Base-by-base conservation (phyloP, 768 basidiomycete species). In the Lactarius psammicola region DNA sequence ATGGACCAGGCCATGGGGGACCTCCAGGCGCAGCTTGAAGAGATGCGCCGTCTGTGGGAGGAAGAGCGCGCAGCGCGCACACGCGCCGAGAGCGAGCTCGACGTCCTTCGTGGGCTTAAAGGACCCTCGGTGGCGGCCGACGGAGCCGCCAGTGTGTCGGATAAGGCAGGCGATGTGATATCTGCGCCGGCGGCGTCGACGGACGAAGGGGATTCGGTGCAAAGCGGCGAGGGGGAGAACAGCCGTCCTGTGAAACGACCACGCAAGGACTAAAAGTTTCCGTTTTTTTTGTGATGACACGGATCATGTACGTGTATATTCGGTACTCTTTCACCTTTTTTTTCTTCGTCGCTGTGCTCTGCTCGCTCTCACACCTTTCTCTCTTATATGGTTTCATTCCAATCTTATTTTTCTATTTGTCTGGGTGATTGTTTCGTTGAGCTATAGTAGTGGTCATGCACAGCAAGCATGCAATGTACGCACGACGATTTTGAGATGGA, bases 1-100 rank as follows among this genome's bases (percentile, higher is more conserved):
- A 94, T 92, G 89, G 94, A 95, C 72, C 93, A 94, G 76, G 91
- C 90, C 2, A 91, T 92, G 91, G 89, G 89, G 7, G 91, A 92
- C 70, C 77, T 92, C 63, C 90, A 93, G 75, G 85, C 86, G 17
- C 91, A 93, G 74, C 80, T 94, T 13, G 92, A 92, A 71, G 92
- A 93, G 75, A 80, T 89, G 74, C 85, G 89, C 72, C 79, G 88
- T n/a, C 70, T 87, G 73, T 92, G 90, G 87, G 91, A 92, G 60
- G 88, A 90, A 70, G 92, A 93, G 74, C 81, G 88, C 23, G 78
- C 78, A 61, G 80, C 78, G 3, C 80, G 88, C 36, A 79, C 84
- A 74, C 77, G 87, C 40, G 78, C 83, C 0, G 88, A 91, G 75
- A 77, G 76, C n/a, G 90, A 92, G 73, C 76, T 91, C 17, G 84